Evolutionary conservation across 2,329 filamentous ascomycete species (phyloP), one percentile per base, ranked within the genome.

Genomic region (Venturia carpophila): DNA sequence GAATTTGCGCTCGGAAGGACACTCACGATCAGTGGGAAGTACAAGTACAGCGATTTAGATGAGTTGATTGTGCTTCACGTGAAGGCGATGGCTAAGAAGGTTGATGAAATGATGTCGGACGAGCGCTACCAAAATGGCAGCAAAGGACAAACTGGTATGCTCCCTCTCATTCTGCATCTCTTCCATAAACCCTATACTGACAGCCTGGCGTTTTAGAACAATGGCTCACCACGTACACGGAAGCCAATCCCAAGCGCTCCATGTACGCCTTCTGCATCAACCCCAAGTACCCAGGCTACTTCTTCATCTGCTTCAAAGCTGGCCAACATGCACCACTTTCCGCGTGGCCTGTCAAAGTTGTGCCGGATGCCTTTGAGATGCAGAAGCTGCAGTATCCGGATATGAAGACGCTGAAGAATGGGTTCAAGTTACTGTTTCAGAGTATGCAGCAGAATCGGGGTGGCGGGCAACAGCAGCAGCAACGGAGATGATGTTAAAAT

Each of bases 261-360:
- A 90, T 91, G 69, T 99, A 99, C 76, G 90, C 91, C 58, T 97
- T 99, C 82, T 97, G 93, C 82, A 87, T 96, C 74, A 92, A 97
- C 74, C 83, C 88, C 42, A 92, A 92, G 76, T 89, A 93, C 74
- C 90, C 94, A 0, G 94, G 94, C 42, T 96, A 96, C 80, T 99
- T 99, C 78, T 89, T 87, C 79, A 84, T 99, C 49, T 96, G 92
- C 79, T 99, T 97, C 85, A 97, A 97, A 79, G 91, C 92, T 30
- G 93, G 90, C 67, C 84, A 87, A 70, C 81, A 83, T 61, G 89
- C 91, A 2, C 83, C 81, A 56, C 85, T 93, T 64, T 87, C 89
- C 68, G 87, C 86, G 60, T 92, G 93, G 87, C 85, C 87, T 5
- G 91, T 99, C 68, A 92, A 94, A 71, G 87, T 97, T 45, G 89